Base-by-base conservation (phyloP, 352 stramenopile genomes). In the Blastocystis sp. region DNA sequence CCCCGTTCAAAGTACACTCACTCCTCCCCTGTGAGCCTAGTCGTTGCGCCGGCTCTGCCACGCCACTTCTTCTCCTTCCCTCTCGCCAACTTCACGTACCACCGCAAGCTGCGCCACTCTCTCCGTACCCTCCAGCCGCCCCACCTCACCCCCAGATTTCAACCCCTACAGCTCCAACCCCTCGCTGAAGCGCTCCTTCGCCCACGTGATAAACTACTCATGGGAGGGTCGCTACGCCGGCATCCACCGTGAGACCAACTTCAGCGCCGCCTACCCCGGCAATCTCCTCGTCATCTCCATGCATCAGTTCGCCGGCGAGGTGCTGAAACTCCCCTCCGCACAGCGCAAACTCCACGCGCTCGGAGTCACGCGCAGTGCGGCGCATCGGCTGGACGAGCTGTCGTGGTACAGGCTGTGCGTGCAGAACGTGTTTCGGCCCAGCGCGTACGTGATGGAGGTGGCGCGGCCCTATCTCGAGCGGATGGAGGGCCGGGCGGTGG, bases 351-450 rank as follows among this genome's bases (percentile, higher is more conserved):
- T 84, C 17, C 40, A 21, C 17, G 11, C 17, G 17, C 56, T 84
- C 1, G 74, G 74, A 38, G 40, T 67, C n/a, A 66, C 60, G 10
- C 5, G 14, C 5, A 17, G 0, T 0, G 5, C 48, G 48, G 5
- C 48, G 48, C 14, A 17, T 56, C 5, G 14, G 48, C 5, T 56
- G 48, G 14, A 14, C 48, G 48, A 56, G 14, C 48, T 56, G 48
- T 56, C 48, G 48, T 84, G 74, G 74, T 84, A 84, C 56, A n/a
- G 74, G 2, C 23, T 84, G 11, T 84, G 74, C 41, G 21, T 67
- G 41, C 10, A 28, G 53, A 84, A 84, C 34, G n/a, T 84, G 38
- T 84, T 84, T 28, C 21, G 43, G 19, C 74, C 74, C 17, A 67
- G 45, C 23, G 45, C 38, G 21, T 41, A 41, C 3, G 1, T 84